phyloP scores from a whole-genome alignment of 352 stramenopile genomes.

The Phytophthora palmivora region DNA sequence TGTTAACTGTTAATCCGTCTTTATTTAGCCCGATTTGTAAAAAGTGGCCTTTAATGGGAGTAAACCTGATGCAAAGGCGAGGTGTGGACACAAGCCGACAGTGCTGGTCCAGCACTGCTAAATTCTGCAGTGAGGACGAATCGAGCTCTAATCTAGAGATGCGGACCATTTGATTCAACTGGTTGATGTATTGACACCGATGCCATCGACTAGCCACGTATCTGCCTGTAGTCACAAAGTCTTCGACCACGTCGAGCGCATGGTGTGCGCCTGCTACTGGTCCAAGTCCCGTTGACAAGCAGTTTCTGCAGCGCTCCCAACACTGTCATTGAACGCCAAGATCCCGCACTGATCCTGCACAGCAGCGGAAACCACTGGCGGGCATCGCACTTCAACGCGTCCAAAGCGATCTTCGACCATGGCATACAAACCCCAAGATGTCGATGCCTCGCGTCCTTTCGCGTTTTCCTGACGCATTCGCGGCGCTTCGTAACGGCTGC shows the following conservation, averaged over 20 bases:
- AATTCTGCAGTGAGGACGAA: background rate
- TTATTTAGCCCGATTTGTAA: too few species aligned
- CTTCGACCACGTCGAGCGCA: too few species aligned
- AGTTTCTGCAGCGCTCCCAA: slow-evolving; percentile 7
- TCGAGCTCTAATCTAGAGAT: too few species aligned
- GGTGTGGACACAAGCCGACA: too few species aligned
- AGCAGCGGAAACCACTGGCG: slow-evolving; percentile 15
- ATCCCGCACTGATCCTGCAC: too few species aligned
- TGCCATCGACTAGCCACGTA: background rate
- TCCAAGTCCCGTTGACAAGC: slow-evolving; percentile 16
- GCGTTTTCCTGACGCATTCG: slow-evolving; percentile 12
- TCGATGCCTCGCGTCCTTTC: slow-evolving; percentile 3
- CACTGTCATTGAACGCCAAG: slow-evolving; percentile 1
- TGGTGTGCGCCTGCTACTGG: slow-evolving; percentile 3
- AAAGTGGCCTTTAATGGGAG: too few species aligned
- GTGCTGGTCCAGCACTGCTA: too few species aligned
- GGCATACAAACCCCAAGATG: slow-evolving; percentile 16
- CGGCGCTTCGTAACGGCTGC: slow-evolving; percentile 17
- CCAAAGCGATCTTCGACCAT: slow-evolving; percentile 19
- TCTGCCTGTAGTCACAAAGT: too few species aligned
- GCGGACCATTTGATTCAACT: slow-evolving; percentile 4
- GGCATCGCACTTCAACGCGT: too few species aligned
- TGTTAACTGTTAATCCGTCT: too few species aligned
- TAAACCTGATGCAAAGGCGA: too few species aligned
- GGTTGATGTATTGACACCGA: slow-evolving; percentile 3